These are phyloP conservation scores for Eucalyptus cladocalyx DNA, from an alignment of 345 rosid species.

Conservation along the genomic window DNA sequence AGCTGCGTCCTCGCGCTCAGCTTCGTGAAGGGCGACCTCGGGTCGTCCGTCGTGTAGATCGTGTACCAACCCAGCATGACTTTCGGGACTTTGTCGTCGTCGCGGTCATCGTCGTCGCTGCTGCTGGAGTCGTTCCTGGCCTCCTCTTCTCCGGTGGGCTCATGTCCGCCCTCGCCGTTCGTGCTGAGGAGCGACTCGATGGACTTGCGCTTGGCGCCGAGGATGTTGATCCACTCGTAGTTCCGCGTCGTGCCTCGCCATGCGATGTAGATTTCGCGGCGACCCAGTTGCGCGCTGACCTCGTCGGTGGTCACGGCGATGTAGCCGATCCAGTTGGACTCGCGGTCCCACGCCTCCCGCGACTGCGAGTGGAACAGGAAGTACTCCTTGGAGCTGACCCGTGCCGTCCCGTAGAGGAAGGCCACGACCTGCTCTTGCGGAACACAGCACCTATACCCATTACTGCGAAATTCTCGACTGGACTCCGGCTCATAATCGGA, in stretches of 20 bases:
- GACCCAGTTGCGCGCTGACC: slow-evolving; percentile 23
- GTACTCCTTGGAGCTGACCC: slow-evolving; percentile 37
- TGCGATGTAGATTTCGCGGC: slow-evolving; percentile 65
- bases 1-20: slow-evolving; percentile 51
- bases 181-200: slow-evolving; percentile 23
- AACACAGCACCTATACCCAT: background rate
- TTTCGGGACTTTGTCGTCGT: slow-evolving; percentile 31
- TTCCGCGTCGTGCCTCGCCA: slow-evolving; percentile 76
- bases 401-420: slow-evolving; percentile 80
- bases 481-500: background rate
- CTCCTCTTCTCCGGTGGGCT: background rate
- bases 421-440: slow-evolving; percentile 5
- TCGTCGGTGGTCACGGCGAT: slow-evolving; percentile 66
- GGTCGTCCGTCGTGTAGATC: slow-evolving; percentile 49
- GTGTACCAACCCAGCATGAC: slow-evolving; percentile 86
- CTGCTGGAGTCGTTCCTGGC: background rate
- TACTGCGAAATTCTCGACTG: background rate
- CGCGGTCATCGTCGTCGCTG: slow-evolving; percentile 13
- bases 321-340: slow-evolving; percentile 94
- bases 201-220: slow-evolving; percentile 50
- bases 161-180: background rate
- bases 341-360: slow-evolving; percentile 88
- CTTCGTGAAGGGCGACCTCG: slow-evolving; percentile 52
- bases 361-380: slow-evolving; percentile 60
- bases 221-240: slow-evolving; percentile 68